These are phyloP conservation scores for Lignosus rhinocerotis DNA, from an alignment of 1,284 basidiomycete species.

Conservation along the genomic window DNA sequence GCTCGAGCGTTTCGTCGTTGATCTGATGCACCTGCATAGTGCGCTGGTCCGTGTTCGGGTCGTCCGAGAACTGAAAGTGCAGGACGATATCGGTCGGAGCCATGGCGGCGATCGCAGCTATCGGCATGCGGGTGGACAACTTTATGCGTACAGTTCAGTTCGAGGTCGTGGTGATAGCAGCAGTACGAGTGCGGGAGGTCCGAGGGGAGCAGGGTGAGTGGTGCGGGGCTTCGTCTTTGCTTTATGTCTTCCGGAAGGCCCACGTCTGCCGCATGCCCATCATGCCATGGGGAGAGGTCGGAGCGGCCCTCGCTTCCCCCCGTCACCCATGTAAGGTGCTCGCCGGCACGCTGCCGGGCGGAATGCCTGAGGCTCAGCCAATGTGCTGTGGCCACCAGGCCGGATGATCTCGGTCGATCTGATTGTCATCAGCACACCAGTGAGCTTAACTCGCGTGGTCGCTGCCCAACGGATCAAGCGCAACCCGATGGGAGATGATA, in stretches of 20 bases:
- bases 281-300: neutral
- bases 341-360: neutral
- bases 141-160: no score
- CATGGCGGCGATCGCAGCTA: conserved; percentile 22
- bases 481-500: conserved; percentile 1
- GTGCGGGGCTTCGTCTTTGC: neutral
- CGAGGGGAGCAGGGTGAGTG: neutral
- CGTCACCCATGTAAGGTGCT: neutral
- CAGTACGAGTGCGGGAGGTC: no score
- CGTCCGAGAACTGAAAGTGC: conserved; percentile 41
- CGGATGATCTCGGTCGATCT: conserved; percentile 28
- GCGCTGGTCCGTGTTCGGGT: conserved; percentile 42
- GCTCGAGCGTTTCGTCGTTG: conserved; percentile 37
- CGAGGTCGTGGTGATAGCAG: no score
- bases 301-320: neutral
- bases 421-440: conserved; percentile 27
- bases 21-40: conserved; percentile 44
- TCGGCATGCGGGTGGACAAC: no score
- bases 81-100: conserved; percentile 39
- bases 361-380: neutral
- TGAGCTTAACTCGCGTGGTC: conserved; percentile 33
- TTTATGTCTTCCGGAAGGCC: conserved; percentile 5
- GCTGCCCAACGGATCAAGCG: conserved; percentile 3
- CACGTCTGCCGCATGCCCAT: neutral
- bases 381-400: conserved; percentile 10